Evolutionary conservation across 257 asterid species (phyloP), one percentile per base, ranked within the genome.

Genomic region (Knoxia roxburghii): DNA sequence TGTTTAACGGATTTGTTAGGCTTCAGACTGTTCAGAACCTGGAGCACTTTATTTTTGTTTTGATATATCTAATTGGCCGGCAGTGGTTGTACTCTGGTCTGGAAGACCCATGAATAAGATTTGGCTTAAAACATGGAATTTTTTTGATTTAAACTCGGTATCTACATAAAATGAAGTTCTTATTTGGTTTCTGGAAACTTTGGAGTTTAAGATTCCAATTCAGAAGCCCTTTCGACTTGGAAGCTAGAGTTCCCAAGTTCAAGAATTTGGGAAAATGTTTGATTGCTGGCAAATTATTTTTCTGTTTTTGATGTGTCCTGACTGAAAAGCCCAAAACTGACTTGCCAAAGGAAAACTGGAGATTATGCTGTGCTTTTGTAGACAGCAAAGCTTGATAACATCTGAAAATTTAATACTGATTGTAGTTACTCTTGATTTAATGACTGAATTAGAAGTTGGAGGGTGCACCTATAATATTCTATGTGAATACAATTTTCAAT

Each of bases 341-440:
- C 27, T 58, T 69, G 20, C 68, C 14, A 32, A 60, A 69, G 60
- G 29, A n/a, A 69, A 29, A 35, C 18, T 57, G 49, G 29, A 56
- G 60, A 39, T 13, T 13, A 50, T 9, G 9, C 4, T 0, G 15
- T 56, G 72, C 58, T 20, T n/a, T 35, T 53, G 27, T 29, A 6
- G 1, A 37, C 52, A 9, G 20, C 23, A 67, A 32, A 30, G 41
- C 53, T 70, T 61, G 45, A 60, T 41, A 7, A 15, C 20, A 27
- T 60, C 54, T 5, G 11, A 41, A 41, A 23, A 12, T 35, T 32
- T 48, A 32, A 13, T 20, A 29, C 11, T 55, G 26, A 33, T 21
- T 20, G 17, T 50, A 46, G 61, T 24, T 48, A 13, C 51, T 26
- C 68, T 61, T 26, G 56, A 23, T 41, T 41, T 23, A 27, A 18